These are phyloP conservation scores for Xylaria sp. DNA, from an alignment of 2,329 filamentous ascomycete genomes.

Conservation along the genomic window DNA sequence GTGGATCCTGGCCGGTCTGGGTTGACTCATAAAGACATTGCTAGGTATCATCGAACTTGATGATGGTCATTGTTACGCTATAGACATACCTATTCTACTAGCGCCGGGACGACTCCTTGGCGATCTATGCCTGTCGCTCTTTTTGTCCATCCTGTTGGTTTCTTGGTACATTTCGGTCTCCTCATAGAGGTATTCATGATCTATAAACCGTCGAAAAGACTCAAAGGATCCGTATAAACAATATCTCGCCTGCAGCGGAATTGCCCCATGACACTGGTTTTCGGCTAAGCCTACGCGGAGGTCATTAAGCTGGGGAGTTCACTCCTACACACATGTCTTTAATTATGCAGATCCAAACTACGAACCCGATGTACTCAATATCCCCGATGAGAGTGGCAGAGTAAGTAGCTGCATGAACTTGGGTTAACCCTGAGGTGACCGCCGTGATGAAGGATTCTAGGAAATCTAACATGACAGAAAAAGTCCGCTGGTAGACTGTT, in stretches of 20 bases:
- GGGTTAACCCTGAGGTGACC: background rate
- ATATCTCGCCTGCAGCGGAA: background rate
- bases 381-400: background rate
- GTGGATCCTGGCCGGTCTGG: background rate
- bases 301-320: background rate
- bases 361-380: background rate
- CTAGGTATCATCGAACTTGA: background rate
- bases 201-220: too few relatives aligned
- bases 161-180: background rate
- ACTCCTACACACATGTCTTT: background rate
- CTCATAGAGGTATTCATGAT: background rate
- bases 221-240: background rate
- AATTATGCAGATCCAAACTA: background rate
- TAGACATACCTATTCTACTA: background rate
- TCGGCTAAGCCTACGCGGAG: background rate
- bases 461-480: background rate
- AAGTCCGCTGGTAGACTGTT: background rate
- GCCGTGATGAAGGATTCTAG: background rate
- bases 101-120: background rate
- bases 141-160: too few relatives aligned
- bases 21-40: background rate
- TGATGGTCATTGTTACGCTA: background rate
- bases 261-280: background rate
- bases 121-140: background rate
- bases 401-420: background rate